Evolutionary conservation across 2,329 filamentous ascomycete species (phyloP).

Genomic region (Aureobasidium mangrovei): DNA sequence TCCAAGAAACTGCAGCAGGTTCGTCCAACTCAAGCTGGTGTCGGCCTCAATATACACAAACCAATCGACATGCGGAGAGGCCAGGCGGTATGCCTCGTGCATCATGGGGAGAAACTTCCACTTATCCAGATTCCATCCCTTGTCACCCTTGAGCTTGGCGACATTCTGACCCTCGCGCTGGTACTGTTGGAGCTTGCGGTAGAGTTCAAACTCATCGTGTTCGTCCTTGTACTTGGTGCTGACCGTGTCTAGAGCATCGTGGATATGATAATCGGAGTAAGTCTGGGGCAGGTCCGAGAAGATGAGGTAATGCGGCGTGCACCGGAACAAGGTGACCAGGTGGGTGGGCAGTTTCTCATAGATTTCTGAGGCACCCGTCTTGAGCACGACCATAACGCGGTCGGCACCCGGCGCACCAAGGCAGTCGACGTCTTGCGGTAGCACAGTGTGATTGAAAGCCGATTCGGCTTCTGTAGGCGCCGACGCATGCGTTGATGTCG

Average conservation of each 20-base stretch:
- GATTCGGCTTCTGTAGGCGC: background rate
- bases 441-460: background rate
- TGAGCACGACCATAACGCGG: constrained; percentile 49
- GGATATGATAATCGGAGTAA: constrained; percentile 33
- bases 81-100: constrained; percentile 40
- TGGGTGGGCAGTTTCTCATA: constrained; percentile 48
- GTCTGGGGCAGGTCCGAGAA: constrained; percentile 44
- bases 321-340: constrained; percentile 47
- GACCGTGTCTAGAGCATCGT: constrained; percentile 24
- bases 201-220: constrained; percentile 28
- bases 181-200: constrained; percentile 25
- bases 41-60: constrained; percentile 51
- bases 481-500: background rate
- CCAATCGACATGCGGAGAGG: constrained; percentile 41
- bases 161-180: constrained; percentile 25
- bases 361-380: constrained; percentile 52
- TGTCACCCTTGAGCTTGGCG: constrained; percentile 23
- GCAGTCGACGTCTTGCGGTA: constrained; percentile 14
- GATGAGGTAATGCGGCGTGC: constrained; percentile 35
- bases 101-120: constrained; percentile 52
- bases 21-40: constrained; percentile 41
- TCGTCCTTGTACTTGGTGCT: constrained; percentile 21
- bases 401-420: constrained; percentile 28
- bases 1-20: constrained; percentile 41
- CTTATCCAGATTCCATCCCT: constrained; percentile 48